Conservation (phyloP, 2,329 filamentous ascomycete species). For the Tricladium varicosporioides region DNA sequence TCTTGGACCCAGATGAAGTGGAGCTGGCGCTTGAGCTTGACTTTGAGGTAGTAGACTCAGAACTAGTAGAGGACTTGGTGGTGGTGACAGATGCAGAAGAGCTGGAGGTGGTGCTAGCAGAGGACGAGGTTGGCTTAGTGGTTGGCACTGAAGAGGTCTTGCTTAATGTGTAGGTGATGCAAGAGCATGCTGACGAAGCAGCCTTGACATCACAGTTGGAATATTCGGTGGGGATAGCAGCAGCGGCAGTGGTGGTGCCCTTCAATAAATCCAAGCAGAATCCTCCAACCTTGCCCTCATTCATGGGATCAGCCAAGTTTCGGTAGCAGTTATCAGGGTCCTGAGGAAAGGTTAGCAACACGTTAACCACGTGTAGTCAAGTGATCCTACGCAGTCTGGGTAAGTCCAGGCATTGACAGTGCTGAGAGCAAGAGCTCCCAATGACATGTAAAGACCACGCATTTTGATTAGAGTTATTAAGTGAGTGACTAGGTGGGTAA, state of each 20-base stretch:
- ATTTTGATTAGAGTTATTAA: constrained; percentile 14
- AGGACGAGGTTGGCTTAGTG: constrained; percentile 14
- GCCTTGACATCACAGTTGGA: constrained; percentile 29
- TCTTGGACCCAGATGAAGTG: neutral
- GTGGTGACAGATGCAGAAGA: neutral
- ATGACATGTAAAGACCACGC: constrained; percentile 11
- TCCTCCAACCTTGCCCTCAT: constrained; percentile 28
- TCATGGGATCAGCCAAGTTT: constrained; percentile 36
- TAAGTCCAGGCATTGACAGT: constrained; percentile 20
- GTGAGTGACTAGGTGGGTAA: neutral
- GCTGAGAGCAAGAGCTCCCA: constrained; percentile 20
- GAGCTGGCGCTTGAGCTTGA: neutral
- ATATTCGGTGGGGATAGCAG: constrained; percentile 35
- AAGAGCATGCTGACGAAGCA: constrained; percentile 39
- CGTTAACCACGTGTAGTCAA: neutral
- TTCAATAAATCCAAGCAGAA: constrained; percentile 38
- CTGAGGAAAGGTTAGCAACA: constrained; percentile 3
- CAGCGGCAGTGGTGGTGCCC: constrained; percentile 26
- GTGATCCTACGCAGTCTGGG: constrained; percentile 24
- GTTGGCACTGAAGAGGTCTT: constrained; percentile 15
- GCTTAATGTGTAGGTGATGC: constrained; percentile 38
- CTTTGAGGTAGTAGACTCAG: neutral
- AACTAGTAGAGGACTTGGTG: neutral
- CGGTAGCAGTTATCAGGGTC: constrained; percentile 37
- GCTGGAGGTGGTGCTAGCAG: constrained; percentile 1